Base-by-base conservation (phyloP, 192 early-diverging fungal genomes). In the Obelidium mucronatum region DNA sequence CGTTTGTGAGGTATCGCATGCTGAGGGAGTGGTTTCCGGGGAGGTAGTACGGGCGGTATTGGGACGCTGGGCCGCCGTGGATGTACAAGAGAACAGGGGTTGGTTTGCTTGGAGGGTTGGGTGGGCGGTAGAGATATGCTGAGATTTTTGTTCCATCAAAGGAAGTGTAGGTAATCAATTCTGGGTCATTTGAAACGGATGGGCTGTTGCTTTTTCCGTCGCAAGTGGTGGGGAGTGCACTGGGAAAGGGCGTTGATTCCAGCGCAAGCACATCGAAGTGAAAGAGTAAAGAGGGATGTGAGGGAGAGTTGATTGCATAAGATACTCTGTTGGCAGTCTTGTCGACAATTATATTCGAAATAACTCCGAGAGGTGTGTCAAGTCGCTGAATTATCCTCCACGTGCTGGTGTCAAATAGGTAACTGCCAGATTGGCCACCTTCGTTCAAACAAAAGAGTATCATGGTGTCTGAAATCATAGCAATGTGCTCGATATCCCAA, bases 1-100 rank as follows among this genome's bases (percentile, higher is more conserved):
- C 66, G 66, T 68, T 33, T 30, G 51, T 64, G 61, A 64, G 61
- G 2, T 64, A 35, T 26, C 61, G 61, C 61, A 64, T 64, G 61
- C 61, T 64, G 66, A 44, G 66, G 0, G 66, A 3, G 44, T 68
- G 36, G 66, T 40, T 48, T n/a, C 28, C 39, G 13, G 66, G 66
- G 34, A 68, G n/a, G 33, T 52, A 68, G 24, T 40, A n/a, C 4
- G 66, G 66, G 8, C n/a, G 30, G 51, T 52, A 68, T 36, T 68
- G 66, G 0, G 66, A 68, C 5, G 40, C 42, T 0, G 66, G 66
- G 28, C 66, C 66, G 4, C 66, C 66, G 42, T 68, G 66, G 11
- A 68, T 28, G 42, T 68, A 68, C 6, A 68, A 3, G 15, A 68
- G 28, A 0, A 68, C 66, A 24, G 66, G 66, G 11, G 24, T 37